Conservation (phyloP, 495 filamentous ascomycete species). For the Trichoderma orchidacearum region DNA sequence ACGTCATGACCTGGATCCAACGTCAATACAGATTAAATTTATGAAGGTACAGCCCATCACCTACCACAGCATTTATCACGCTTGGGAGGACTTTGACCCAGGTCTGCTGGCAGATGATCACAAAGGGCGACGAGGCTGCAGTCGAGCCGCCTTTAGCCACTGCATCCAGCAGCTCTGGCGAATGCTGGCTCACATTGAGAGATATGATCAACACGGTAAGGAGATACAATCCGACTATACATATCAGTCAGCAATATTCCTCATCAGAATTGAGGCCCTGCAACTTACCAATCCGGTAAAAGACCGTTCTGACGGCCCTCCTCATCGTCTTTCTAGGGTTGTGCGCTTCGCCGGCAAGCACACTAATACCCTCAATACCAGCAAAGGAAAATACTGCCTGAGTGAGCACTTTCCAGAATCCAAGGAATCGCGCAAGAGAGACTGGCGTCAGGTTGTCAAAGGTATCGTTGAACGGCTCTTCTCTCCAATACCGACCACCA, state of each 20-base stretch:
- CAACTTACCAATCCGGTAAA: background rate
- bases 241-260: background rate
- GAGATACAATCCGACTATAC: background rate
- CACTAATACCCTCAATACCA: background rate
- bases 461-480: background rate
- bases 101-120: background rate
- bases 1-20: background rate
- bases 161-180: background rate
- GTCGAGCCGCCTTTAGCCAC: background rate
- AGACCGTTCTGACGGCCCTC: background rate
- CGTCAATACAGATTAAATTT: background rate
- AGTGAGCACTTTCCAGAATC: background rate
- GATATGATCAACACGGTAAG: background rate
- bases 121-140: background rate
- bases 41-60: background rate
- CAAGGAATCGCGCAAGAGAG: background rate
- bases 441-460: background rate
- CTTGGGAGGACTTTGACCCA: background rate
- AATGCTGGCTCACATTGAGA: background rate
- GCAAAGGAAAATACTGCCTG: background rate
- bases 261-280: background rate
- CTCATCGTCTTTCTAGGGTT: background rate
- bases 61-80: background rate
- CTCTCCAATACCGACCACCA: background rate
- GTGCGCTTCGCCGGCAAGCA: background rate